Conservation (phyloP, 192 early-diverging fungal genomes). For the Linnemannia exigua region DNA sequence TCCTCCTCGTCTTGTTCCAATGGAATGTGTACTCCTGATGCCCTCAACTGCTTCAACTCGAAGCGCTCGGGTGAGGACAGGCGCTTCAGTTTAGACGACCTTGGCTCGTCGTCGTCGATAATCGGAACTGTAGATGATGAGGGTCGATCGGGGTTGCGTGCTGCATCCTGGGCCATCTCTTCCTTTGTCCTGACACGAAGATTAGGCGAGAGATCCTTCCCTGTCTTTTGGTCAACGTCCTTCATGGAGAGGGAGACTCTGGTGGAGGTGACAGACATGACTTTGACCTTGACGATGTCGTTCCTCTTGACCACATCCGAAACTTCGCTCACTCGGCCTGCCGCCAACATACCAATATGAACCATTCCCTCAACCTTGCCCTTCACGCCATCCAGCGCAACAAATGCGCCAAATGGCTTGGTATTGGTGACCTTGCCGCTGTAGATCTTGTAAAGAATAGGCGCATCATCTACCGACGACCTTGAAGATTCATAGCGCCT, state of each 20-base stretch:
- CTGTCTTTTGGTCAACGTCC: constrained; percentile 95
- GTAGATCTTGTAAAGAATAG: constrained; percentile 95
- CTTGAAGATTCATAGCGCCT: constrained; percentile 33
- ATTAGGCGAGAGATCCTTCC: constrained; percentile 89
- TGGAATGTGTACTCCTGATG: constrained; percentile 89
- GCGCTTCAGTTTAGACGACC: constrained; percentile 74
- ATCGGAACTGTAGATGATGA: constrained; percentile 51
- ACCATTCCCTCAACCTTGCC: constrained; percentile 91
- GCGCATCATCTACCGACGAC: constrained; percentile 75
- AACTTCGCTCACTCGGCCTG: constrained; percentile 81
- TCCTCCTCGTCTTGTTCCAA: constrained; percentile 93
- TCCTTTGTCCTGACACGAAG: constrained; percentile 75
- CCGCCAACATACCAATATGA: constrained; percentile 81
- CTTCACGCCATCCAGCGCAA: constrained; percentile 83
- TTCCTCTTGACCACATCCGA: constrained; percentile 89
- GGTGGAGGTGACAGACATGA: constrained; percentile 90
- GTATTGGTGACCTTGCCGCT: constrained; percentile 84
- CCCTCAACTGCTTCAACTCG: constrained; percentile 98
- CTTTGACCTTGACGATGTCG: constrained; percentile 93
- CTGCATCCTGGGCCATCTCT: constrained; percentile 72
- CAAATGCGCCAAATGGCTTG: constrained; percentile 96
- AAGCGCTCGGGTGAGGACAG: constrained; percentile 95
- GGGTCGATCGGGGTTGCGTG: constrained; percentile 78
- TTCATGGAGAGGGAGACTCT: constrained; percentile 93
- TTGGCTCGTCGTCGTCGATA: constrained; percentile 64